Conservation (phyloP, 495 filamentous ascomycete species). For the Penicillium dipodomyicola region DNA sequence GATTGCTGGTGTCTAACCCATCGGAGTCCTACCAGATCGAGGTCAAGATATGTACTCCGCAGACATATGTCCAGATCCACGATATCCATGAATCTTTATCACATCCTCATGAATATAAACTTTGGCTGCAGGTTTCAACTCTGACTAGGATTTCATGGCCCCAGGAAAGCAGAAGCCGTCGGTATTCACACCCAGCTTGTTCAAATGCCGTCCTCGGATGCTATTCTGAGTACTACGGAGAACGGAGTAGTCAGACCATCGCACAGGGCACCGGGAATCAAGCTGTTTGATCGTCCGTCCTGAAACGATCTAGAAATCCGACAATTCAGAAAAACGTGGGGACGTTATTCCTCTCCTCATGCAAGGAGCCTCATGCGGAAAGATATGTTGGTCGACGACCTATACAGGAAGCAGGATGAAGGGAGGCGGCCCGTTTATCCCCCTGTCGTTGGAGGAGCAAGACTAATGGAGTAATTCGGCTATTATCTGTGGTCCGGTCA, state of each 20-base stretch:
- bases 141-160: conserved; percentile 2
- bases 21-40: conserved; percentile 6
- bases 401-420: not conserved
- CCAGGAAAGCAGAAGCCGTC: not conserved
- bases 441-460: not conserved
- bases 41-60: not conserved
- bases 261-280: conserved; percentile 18
- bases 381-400: not conserved
- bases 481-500: not conserved
- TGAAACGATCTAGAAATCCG: conserved; percentile 45
- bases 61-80: not conserved
- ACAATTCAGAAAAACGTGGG: conserved; percentile 19
- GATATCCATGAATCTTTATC: not conserved
- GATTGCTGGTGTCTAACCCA: not conserved
- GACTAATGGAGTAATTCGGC: not conserved
- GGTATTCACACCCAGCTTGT: not conserved
- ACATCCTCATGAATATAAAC: conserved; percentile 13
- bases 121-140: conserved; percentile 21
- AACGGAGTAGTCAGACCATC: not conserved
- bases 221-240: not conserved
- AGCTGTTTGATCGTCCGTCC: conserved; percentile 39
- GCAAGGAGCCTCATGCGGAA: conserved; percentile 19
- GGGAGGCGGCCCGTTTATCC: not conserved
- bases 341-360: conserved; percentile 7
- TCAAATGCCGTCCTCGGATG: not conserved